These are phyloP conservation scores for Carex scoparia DNA, from an alignment of 176 grass and related monocot genomes.

Conservation along the genomic window DNA sequence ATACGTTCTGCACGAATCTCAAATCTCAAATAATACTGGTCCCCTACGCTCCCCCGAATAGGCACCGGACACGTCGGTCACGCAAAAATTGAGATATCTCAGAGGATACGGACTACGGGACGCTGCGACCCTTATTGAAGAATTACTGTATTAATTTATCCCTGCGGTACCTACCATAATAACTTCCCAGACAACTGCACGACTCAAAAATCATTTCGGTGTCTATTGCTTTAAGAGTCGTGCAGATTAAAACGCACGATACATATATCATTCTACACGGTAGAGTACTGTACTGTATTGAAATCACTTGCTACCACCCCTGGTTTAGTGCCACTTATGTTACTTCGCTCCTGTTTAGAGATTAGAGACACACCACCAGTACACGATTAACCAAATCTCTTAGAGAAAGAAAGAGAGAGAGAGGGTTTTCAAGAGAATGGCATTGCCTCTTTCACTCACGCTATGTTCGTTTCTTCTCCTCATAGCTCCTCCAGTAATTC, in stretches of 20 bases:
- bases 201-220: too few species aligned
- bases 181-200: too few species aligned
- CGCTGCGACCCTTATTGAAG: background rate
- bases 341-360: background rate
- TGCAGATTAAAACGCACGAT: too few species aligned
- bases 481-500: background rate
- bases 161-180: too few species aligned
- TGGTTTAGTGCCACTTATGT: background rate
- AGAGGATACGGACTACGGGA: background rate
- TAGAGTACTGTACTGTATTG: too few species aligned
- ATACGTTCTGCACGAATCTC: too few species aligned
- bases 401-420: background rate
- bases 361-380: background rate
- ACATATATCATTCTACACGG: too few species aligned
- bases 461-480: slow-evolving; percentile 11
- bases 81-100: too few species aligned
- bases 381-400: background rate
- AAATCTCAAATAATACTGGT: too few species aligned
- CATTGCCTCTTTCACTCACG: background rate
- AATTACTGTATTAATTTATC: background rate
- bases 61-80: too few species aligned
- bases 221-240: too few species aligned
- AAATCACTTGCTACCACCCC: background rate
- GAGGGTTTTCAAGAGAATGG: background rate
- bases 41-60: too few species aligned